Evolutionary conservation across 2,329 filamentous ascomycete genomes (phyloP).

Genomic region (Lecanicillium sp.): DNA sequence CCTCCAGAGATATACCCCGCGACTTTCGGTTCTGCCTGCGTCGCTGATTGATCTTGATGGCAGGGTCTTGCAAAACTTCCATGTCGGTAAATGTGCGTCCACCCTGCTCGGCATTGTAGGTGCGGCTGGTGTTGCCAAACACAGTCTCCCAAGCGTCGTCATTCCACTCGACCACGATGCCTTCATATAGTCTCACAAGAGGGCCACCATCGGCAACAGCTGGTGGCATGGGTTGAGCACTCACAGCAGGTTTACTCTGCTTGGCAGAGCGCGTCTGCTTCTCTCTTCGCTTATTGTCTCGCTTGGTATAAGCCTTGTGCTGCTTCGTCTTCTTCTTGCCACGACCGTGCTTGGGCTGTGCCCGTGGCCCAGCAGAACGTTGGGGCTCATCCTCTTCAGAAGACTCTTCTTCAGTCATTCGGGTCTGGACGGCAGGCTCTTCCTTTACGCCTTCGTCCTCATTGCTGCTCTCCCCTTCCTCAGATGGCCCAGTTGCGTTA

Average conservation of each 20-base stretch:
- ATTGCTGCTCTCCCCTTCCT: constrained; percentile 41
- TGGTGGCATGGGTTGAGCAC: constrained; percentile 28
- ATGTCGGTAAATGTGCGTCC: constrained; percentile 46
- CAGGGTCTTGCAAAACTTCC: constrained; percentile 50
- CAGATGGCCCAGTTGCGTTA: constrained; percentile 36
- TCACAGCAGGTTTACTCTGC: constrained; percentile 20
- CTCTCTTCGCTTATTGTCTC: constrained; percentile 37
- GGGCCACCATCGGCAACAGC: constrained; percentile 44
- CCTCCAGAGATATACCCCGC: constrained; percentile 71
- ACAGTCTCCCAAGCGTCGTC: constrained; percentile 60
- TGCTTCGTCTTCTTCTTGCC: constrained; percentile 40
- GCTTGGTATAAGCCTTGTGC: constrained; percentile 39
- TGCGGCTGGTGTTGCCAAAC: constrained; percentile 44
- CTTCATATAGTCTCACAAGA: constrained; percentile 73
- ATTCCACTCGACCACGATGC: constrained; percentile 80
- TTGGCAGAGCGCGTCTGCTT: constrained; percentile 32
- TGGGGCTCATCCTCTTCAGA: constrained; percentile 42
- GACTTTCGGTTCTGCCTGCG: constrained; percentile 46
- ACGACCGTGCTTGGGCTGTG: constrained; percentile 13
- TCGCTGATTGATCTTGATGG: constrained; percentile 55
- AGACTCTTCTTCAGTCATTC: constrained; percentile 53
- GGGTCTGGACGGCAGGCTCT: constrained; percentile 29
- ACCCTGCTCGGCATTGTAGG: constrained; percentile 43
- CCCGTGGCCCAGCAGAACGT: constrained; percentile 11
- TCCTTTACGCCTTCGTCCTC: constrained; percentile 33